Percentiles rank a stretch among this genome's conserved stretches.
These are phyloP conservation scores for Chaetoscypha palmicola DNA, from an alignment of 2,329 filamentous ascomycete species.

Conservation along the genomic window DNA sequence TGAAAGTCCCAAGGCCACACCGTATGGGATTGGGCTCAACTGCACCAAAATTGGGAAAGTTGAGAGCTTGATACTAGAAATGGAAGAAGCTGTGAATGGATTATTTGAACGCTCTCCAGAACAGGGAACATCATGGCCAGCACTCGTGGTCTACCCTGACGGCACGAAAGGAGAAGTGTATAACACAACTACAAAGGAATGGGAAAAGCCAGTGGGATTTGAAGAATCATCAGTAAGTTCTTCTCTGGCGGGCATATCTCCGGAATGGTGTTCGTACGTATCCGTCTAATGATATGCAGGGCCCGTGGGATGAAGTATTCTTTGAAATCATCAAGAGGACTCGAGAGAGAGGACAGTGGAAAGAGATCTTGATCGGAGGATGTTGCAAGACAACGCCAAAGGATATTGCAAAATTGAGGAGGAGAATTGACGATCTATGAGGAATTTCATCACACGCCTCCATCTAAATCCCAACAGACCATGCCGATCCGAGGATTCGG, in stretches of 20 bases:
- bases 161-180: constrained; percentile 63
- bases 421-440: constrained; percentile 20
- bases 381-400: constrained; percentile 39
- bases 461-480: too few relatives aligned
- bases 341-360: constrained; percentile 22
- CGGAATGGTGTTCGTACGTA: too few relatives aligned
- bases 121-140: constrained; percentile 37
- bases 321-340: constrained; percentile 31
- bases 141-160: constrained; percentile 59
- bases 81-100: constrained; percentile 41
- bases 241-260: neutral
- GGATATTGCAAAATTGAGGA: constrained; percentile 25
- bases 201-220: constrained; percentile 39
- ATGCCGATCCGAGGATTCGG: too few relatives aligned
- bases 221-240: constrained; percentile 7
- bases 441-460: too few relatives aligned
- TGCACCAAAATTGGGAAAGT: constrained; percentile 62
- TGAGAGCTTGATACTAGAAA: constrained; percentile 45
- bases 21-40: constrained; percentile 61
- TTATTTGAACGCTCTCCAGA: constrained; percentile 33
- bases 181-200: constrained; percentile 54
- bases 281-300: constrained; percentile 8
- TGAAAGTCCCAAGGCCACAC: constrained; percentile 26
- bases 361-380: constrained; percentile 37
- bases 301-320: constrained; percentile 33